Conservation (phyloP, 139 green algal species). For the Haematococcus sp. region DNA sequence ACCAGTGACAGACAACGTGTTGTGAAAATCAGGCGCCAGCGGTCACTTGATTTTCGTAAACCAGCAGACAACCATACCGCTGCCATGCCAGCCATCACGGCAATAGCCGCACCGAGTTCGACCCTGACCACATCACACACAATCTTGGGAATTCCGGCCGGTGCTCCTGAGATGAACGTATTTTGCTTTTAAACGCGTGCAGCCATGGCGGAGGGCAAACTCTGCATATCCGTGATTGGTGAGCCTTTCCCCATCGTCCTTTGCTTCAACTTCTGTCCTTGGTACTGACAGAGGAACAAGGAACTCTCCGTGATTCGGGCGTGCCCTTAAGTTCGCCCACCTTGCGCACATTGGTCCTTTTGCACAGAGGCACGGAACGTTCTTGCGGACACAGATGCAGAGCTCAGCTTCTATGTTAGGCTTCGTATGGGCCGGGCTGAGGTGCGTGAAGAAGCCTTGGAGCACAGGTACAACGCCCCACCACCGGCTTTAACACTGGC, state of each 20-base stretch:
- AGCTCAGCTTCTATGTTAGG: conserved; percentile 42
- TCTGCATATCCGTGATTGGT: conserved; percentile 42
- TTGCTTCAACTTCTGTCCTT: no score
- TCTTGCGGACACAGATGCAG: conserved; percentile 24
- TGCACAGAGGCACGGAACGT: conserved; percentile 32
- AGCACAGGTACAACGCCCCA: neutral
- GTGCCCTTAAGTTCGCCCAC: neutral
- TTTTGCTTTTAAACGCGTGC: no score
- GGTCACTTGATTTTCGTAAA: no score
- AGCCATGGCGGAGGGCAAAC: neutral
- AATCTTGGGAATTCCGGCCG: no score
- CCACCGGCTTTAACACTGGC: neutral
- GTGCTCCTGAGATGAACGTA: no score
- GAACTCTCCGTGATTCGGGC: neutral
- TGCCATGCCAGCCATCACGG: no score
- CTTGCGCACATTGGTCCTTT: neutral
- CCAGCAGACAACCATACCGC: no score
- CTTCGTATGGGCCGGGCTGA: conserved; percentile 23
- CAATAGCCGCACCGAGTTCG: no score
- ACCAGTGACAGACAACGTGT: no score
- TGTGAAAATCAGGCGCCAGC: no score
- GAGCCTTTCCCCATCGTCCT: no score
- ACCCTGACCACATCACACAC: no score
- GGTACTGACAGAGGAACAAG: neutral
- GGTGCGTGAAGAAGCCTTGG: conserved; percentile 11